These are phyloP conservation scores for Primulina eburnea DNA, from an alignment of 257 asterid species.

Conservation along the genomic window DNA sequence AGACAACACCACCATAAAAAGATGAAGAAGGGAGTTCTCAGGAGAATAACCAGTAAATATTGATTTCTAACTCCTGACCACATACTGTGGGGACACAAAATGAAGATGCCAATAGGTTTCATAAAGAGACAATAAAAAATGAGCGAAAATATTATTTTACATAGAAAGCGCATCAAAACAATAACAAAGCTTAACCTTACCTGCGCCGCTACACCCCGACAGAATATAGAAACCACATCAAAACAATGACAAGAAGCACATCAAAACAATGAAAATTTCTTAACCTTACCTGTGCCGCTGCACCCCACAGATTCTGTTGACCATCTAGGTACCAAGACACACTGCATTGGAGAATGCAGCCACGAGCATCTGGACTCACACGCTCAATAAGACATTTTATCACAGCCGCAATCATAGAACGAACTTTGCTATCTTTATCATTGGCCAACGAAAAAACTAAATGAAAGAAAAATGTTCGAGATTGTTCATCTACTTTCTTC, in stretches of 20 bases:
- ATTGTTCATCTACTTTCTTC: slow-evolving; percentile 51
- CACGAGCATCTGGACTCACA: slow-evolving; percentile 47
- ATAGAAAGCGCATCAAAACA: neutral
- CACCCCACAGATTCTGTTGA: slow-evolving; percentile 64
- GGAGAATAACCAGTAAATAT: neutral
- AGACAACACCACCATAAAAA: neutral
- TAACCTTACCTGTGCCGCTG: slow-evolving; percentile 81
- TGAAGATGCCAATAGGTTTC: neutral
- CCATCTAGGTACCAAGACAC: slow-evolving; percentile 77
- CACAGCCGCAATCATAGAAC: slow-evolving; percentile 76
- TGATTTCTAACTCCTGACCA: neutral
- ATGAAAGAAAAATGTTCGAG: slow-evolving; percentile 61
- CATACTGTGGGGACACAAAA: neutral
- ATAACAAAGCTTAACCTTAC: neutral
- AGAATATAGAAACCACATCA: too few species aligned
- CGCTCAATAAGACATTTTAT: slow-evolving; percentile 71
- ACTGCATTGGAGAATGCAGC: slow-evolving; percentile 56
- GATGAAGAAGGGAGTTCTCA: neutral
- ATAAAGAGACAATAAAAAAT: too few species aligned
- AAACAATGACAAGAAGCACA: too few species aligned
- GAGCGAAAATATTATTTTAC: neutral
- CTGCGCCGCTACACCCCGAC: too few species aligned
- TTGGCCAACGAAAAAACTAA: slow-evolving; percentile 75
- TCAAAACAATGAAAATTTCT: too few species aligned
- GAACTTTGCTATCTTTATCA: slow-evolving; percentile 75